Conservation (phyloP, 108 stramenopile species). For the Cyclostephanos tholiformis region DNA sequence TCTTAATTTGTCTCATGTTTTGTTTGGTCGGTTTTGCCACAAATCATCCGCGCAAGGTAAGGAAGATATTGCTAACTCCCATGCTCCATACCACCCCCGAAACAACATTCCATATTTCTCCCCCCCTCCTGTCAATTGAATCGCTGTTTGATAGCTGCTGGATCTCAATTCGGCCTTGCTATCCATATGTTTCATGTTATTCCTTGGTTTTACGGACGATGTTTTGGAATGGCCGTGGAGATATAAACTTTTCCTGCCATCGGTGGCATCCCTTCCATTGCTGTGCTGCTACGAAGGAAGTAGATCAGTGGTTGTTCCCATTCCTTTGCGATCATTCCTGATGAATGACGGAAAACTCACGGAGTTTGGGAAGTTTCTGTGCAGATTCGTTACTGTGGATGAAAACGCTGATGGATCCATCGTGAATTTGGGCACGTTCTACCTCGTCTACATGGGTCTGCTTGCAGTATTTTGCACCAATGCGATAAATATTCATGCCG, state of each 20-base stretch:
- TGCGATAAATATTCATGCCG: slow-evolving; percentile 99
- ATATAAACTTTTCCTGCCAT: slow-evolving; percentile 93
- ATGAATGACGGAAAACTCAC: slow-evolving; percentile 66
- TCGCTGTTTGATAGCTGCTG: slow-evolving; percentile 29
- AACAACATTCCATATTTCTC: slow-evolving; percentile 5
- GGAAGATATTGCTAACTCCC: neutral
- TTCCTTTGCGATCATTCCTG: slow-evolving; percentile 61
- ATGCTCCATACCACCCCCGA: neutral
- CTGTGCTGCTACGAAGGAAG: slow-evolving; percentile 93
- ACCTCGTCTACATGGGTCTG: slow-evolving; percentile 95
- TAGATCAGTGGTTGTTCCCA: slow-evolving; percentile 92
- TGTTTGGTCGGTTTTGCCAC: slow-evolving; percentile 87
- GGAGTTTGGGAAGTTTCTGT: slow-evolving; percentile 54
- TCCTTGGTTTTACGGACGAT: slow-evolving; percentile 97
- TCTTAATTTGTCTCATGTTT: slow-evolving; percentile 88
- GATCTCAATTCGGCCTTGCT: slow-evolving; percentile 90
- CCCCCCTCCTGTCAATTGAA: neutral
- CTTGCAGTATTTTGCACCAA: slow-evolving; percentile 99
- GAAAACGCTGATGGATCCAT: slow-evolving; percentile 71
- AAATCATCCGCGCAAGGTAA: slow-evolving; percentile 64
- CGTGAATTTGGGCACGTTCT: slow-evolving; percentile 85
- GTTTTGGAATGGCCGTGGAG: slow-evolving; percentile 98
- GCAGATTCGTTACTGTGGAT: slow-evolving; percentile 69
- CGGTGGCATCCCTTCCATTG: slow-evolving; percentile 94
- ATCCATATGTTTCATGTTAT: slow-evolving; percentile 95